Percentiles rank a stretch among this genome's conserved stretches.
Evolutionary conservation across 2,329 filamentous ascomycete species (phyloP).

Genomic region (Emergomyces pasteurianus): DNA sequence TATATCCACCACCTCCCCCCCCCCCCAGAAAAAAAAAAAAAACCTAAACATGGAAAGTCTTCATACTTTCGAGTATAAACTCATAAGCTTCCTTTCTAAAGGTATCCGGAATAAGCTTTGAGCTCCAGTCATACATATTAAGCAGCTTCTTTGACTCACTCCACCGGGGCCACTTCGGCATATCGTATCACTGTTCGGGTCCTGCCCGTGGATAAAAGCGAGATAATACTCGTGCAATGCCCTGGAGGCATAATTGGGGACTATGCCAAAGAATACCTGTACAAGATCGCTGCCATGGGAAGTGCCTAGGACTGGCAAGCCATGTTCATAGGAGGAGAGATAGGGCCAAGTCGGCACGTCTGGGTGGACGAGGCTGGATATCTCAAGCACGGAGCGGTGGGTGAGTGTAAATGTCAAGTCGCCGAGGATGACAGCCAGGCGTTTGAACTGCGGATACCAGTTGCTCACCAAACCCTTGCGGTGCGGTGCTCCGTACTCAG

Average conservation of each 20-base stretch:
- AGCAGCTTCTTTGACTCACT: slow-evolving; percentile 34
- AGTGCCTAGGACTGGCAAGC: slow-evolving; percentile 60
- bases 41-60: slow-evolving; percentile 7
- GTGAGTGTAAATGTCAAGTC: slow-evolving; percentile 65
- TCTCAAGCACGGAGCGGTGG: slow-evolving; percentile 51
- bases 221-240: slow-evolving; percentile 59
- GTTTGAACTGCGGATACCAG: slow-evolving; percentile 65
- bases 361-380: slow-evolving; percentile 37
- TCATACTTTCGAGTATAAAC: slow-evolving; percentile 24
- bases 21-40: neutral
- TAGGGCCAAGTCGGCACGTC: slow-evolving; percentile 61
- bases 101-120: slow-evolving; percentile 32
- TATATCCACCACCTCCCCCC: too few species aligned
- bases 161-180: slow-evolving; percentile 45
- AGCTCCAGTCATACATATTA: slow-evolving; percentile 27
- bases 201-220: slow-evolving; percentile 56
- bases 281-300: slow-evolving; percentile 62
- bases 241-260: slow-evolving; percentile 49
- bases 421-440: slow-evolving; percentile 61
- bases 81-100: slow-evolving; percentile 37
- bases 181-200: slow-evolving; percentile 50
- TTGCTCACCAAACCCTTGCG: slow-evolving; percentile 57
- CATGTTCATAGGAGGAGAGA: slow-evolving; percentile 58
- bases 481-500: slow-evolving; percentile 57
- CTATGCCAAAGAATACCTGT: slow-evolving; percentile 54